Base-by-base conservation (phyloP, 2,329 filamentous ascomycete species). In the Alternaria dauci region DNA sequence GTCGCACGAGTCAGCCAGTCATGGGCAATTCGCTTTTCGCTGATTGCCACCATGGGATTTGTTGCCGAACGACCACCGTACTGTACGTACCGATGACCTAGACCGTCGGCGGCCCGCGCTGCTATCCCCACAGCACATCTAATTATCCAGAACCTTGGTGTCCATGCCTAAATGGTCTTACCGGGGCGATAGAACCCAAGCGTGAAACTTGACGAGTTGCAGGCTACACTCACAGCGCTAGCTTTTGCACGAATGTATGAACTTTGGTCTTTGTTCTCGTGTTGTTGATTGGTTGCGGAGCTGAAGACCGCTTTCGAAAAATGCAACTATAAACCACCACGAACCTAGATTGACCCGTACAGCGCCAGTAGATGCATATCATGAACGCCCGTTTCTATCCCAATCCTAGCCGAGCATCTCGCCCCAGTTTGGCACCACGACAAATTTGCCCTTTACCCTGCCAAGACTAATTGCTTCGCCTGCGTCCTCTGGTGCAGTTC, bases 371-470 rank as follows among this genome's bases (percentile, higher is more conserved):
- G 8, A 48, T 46, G 53, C 53, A 57, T 43, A 12, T 38, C 51
- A 25, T 34, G 4, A 53, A 30, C 18, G 28, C 39, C 39, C 30
- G 20, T 34, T 16, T 50, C 46, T 8, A n/a, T 4, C 32, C 46
- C 20, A 36, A 12, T 20, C 38, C 65, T 59, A 72, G 28, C 75
- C 74, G 56, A 84, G 74, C 62, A 88, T 82, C 68, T 83, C 80
- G 47, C 81, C 80, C 85, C 86, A 89, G 71, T 89, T 83, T 14
- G 88, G 88, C 52, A 82, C 85, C 34, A 89, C 84, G 2, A 89
- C 85, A 71, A 89, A 88, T 76, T 88, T 89, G 55, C 85, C 86
- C 74, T 84, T 86, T n/a, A 89, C 81, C 68, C 87, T 83, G 8
- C 87, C 88, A 79, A 89, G 85, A 3, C 83, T 83, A 76, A 83